Conservation (phyloP, 2,329 filamentous ascomycete genomes). For the Sporothrix phasma region DNA sequence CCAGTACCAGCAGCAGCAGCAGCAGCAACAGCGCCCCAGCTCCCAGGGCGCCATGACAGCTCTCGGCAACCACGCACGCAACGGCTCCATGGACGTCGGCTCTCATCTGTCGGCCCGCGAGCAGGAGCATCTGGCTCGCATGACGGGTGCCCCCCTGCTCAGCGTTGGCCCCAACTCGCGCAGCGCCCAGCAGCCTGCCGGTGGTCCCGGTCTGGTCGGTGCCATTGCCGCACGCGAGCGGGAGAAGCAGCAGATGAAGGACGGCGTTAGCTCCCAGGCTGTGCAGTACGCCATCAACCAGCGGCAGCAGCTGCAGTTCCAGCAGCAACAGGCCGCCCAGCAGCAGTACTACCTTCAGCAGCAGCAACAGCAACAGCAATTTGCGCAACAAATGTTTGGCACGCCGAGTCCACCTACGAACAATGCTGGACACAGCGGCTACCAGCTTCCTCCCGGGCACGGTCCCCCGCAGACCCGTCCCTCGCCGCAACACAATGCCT, state of each 20-base stretch:
- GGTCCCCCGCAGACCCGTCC: slow-evolving; percentile 17
- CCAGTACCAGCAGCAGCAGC: slow-evolving; percentile 29
- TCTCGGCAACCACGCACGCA: slow-evolving; percentile 27
- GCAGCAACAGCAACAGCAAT: slow-evolving; percentile 25
- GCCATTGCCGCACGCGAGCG: slow-evolving; percentile 72
- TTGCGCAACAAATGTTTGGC: slow-evolving; percentile 20
- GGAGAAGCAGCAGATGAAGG: slow-evolving; percentile 61
- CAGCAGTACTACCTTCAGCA: slow-evolving; percentile 25
- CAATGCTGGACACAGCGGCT: slow-evolving; percentile 16
- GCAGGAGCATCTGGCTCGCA: slow-evolving; percentile 76
- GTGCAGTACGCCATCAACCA: slow-evolving; percentile 65
- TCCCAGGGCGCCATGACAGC: slow-evolving; percentile 49
- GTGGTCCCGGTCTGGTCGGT: slow-evolving; percentile 58
- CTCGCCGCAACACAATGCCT: slow-evolving; percentile 9
- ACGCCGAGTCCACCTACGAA: background rate
- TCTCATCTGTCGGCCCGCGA: slow-evolving; percentile 71
- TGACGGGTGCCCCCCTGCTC: slow-evolving; percentile 69
- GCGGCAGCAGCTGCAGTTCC: slow-evolving; percentile 39
- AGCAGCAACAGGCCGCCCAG: slow-evolving; percentile 28
- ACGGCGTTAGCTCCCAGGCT: slow-evolving; percentile 57
- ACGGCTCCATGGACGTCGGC: slow-evolving; percentile 25
- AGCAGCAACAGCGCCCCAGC: slow-evolving; percentile 34
- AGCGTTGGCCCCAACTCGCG: slow-evolving; percentile 50
- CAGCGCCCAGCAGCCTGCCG: slow-evolving; percentile 36
- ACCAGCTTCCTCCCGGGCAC: slow-evolving; percentile 19